Evolutionary conservation across 495 filamentous ascomycete species (phyloP), one percentile per base, ranked within the genome.

Genomic region (Lasiosphaeris hirsuta): DNA sequence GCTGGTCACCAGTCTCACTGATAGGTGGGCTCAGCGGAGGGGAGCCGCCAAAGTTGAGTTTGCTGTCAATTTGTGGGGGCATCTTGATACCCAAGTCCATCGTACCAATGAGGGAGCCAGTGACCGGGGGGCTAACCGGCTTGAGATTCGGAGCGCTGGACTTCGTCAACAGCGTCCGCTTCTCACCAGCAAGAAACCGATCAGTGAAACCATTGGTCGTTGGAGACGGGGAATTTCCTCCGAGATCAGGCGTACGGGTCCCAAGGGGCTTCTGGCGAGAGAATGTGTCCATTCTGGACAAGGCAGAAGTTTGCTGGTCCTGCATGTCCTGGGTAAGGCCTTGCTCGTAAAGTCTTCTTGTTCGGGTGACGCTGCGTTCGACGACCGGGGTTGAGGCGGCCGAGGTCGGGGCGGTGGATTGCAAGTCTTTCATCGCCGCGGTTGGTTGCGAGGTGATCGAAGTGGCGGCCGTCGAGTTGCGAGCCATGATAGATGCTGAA

Each of bases 381-480:
- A 75, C 43, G 5, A 54, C 63, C n/a, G 73, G 67, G 9, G 65
- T 69, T 30, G 66, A 64, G 37, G 53, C 59, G 34, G 61, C 64
- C 37, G 76, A 67, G 9, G 75, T 64, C 0, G 23, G 23, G 23
- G 23, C 23, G 23, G 23, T 30, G 23, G 71, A 59, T 44, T 75
- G 78, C 65, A 63, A 60, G 60, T 81, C 65, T 69, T 77, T 76
- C 60, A 79, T 18, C 6, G 78, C 79, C 6, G 73, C 71, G 1
- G 84, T 75, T 10, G 77, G 78, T 53, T 90, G 85, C 11, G 92
- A 96, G n/a, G 87, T 84, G 53, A 96, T 77, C 0, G 94, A 98
- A 4, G 93, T 97, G 5, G 92, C 94, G 39, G 90, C 92, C 14
- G 94, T 96, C 1, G 94, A 97, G 11, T 81, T 84, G 10, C 90